These are phyloP conservation scores for Dactylellina cionopaga DNA, from an alignment of 2,329 filamentous ascomycete genomes.

Conservation along the genomic window DNA sequence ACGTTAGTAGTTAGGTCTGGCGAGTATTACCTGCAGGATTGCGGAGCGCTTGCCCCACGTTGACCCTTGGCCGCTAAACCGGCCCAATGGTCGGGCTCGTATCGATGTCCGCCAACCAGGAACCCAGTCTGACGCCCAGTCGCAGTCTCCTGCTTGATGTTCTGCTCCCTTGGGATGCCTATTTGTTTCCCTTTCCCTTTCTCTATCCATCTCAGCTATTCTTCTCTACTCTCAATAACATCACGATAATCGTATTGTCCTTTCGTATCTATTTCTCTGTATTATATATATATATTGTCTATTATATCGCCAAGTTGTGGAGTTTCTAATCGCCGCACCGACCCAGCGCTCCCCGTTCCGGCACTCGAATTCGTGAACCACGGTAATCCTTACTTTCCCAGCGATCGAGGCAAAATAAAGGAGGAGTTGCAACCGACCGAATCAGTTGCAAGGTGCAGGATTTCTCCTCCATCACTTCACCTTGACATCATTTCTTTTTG, in stretches of 20 bases:
- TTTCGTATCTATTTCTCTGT: too few relatives aligned
- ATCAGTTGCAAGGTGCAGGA: not conserved
- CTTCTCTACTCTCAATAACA: not conserved
- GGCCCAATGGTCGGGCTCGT: slow-evolving; percentile 3
- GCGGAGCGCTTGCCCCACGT: not conserved
- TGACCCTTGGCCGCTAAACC: too few relatives aligned
- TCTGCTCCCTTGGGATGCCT: not conserved
- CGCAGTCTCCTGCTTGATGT: not conserved
- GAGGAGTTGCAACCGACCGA: slow-evolving; percentile 15
- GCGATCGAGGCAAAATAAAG: slow-evolving; percentile 30
- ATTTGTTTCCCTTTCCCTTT: not conserved
- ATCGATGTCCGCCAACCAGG: slow-evolving; percentile 20
- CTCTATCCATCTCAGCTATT: not conserved
- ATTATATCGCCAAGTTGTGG: too few relatives aligned
- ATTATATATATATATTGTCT: too few relatives aligned
- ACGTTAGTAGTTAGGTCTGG: too few relatives aligned
- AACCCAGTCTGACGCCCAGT: not conserved
- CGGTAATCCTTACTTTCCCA: slow-evolving; percentile 32
- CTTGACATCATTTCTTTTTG: slow-evolving; percentile 45
- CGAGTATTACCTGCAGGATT: slow-evolving; percentile 1
- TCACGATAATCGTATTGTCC: not conserved
- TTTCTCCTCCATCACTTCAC: slow-evolving; percentile 40
- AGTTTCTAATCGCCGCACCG: not conserved
- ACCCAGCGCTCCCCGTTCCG: slow-evolving; percentile 18
- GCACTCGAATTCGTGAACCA: slow-evolving; percentile 20